These are phyloP conservation scores for Saccharomycopsis lassenensis DNA, from an alignment of 805 yeast genomes.

Conservation along the genomic window DNA sequence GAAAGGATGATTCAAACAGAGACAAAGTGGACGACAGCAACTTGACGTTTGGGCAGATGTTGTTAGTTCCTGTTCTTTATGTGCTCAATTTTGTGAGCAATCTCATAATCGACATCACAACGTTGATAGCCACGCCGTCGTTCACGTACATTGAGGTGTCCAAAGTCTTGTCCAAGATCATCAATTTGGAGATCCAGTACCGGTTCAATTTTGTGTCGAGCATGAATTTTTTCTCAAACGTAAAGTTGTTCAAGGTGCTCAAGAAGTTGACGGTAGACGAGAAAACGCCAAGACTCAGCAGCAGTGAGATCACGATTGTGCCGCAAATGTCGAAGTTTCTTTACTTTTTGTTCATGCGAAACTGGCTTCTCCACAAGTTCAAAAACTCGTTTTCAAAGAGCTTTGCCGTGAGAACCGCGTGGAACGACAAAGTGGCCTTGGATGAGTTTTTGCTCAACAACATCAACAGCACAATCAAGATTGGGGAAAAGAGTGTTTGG, in stretches of 20 bases:
- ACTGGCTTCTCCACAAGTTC: too few species aligned
- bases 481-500: conserved; percentile 93
- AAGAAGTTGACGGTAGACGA: conserved; percentile 81
- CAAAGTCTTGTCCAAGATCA: conserved; percentile 39
- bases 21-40: conserved; percentile 11
- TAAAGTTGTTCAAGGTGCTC: conserved; percentile 27
- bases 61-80: conserved; percentile 8
- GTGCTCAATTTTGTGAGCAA: conserved; percentile 8
- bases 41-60: conserved; percentile 2
- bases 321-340: conserved; percentile 76
- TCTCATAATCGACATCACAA: conserved; percentile 7
- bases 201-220: conserved; percentile 71
- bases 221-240: conserved; percentile 46
- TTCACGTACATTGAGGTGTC: conserved; percentile 26
- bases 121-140: conserved; percentile 23
- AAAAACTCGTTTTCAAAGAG: too few species aligned
- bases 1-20: not conserved
- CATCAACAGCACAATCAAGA: conserved; percentile 78
- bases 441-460: conserved; percentile 38
- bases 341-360: conserved; percentile 28
- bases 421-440: not conserved
- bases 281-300: conserved; percentile 63
- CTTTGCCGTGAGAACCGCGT: conserved; percentile 48
- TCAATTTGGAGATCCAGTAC: conserved; percentile 74
- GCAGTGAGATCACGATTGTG: conserved; percentile 78